Percentiles rank a stretch among this genome's conserved stretches.
phyloP scores from a whole-genome alignment of 352 stramenopile species.

The Elongisporangium anandrum region DNA sequence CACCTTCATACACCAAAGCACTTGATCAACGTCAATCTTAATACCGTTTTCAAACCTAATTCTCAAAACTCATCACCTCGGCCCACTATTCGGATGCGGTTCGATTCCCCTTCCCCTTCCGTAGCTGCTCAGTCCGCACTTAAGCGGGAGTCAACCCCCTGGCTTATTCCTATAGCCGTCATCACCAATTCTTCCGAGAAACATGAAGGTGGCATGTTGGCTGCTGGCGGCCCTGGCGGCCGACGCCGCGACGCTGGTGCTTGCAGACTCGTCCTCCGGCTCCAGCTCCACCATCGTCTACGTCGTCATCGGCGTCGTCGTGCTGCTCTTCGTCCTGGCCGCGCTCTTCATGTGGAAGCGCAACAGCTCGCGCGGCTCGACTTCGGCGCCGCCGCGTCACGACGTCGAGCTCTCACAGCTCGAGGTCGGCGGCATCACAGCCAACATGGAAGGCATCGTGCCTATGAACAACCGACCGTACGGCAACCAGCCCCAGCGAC shows the following conservation, averaged over 20 bases:
- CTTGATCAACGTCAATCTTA: not conserved
- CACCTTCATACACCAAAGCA: too few relatives aligned
- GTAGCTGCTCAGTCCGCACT: not conserved
- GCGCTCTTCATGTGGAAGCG: slow-evolving; percentile 47
- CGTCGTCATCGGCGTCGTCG: slow-evolving; percentile 48
- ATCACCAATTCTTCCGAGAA: not conserved
- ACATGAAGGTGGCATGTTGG: slow-evolving; percentile 9
- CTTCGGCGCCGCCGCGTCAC: slow-evolving; percentile 3
- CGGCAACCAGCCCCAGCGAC: slow-evolving; percentile 11
- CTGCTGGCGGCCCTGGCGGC: slow-evolving; percentile 3
- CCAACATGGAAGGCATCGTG: not conserved
- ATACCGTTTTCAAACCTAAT: not conserved
- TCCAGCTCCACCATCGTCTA: slow-evolving; percentile 45
- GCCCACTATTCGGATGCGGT: not conserved
- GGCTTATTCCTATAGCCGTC: not conserved
- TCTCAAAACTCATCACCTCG: not conserved
- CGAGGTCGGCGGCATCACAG: not conserved
- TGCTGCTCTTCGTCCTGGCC: slow-evolving; percentile 40
- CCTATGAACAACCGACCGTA: not conserved
- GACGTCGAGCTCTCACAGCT: not conserved
- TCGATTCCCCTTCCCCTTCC: not conserved
- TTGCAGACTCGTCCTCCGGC: slow-evolving; percentile 13
- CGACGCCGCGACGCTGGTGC: slow-evolving; percentile 1
- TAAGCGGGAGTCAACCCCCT: not conserved
- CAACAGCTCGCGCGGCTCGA: slow-evolving; percentile 7